phyloP scores from a whole-genome alignment of 169 alveolate genomes.

The Theileria annulata region DNA sequence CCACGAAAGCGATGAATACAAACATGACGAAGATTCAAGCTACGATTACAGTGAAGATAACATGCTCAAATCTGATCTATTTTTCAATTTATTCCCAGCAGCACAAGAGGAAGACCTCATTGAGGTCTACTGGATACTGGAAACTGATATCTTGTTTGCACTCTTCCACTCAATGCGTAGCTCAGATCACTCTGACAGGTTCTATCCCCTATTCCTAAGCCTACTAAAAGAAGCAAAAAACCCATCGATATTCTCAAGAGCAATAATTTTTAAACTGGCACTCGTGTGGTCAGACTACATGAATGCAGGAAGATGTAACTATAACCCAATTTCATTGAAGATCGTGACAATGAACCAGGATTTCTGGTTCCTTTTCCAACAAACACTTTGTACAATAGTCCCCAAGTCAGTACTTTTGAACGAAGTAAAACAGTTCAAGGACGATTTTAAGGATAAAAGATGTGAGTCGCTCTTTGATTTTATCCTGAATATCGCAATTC shows the following conservation, averaged over 20 bases:
- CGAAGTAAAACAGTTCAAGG: constrained; percentile 39
- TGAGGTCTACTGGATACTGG: constrained; percentile 44
- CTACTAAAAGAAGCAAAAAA: constrained; percentile 30
- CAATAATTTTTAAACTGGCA: constrained; percentile 51
- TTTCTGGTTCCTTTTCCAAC: constrained; percentile 56
- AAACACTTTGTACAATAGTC: constrained; percentile 33
- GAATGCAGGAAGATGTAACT: constrained; percentile 6
- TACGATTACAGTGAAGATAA: constrained; percentile 17
- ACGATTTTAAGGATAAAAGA: constrained; percentile 46
- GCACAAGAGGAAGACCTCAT: constrained; percentile 19
- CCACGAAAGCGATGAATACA: constrained; percentile 5
- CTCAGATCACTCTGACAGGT: constrained; percentile 20
- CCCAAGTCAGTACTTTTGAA: constrained; percentile 28
- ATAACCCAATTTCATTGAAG: constrained; percentile 30
- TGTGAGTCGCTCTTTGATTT: constrained; percentile 44
- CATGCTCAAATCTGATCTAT: constrained; percentile 16
- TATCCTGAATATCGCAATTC: constrained; percentile 40
- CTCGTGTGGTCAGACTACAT: constrained; percentile 54
- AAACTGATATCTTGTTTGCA: constrained; percentile 39
- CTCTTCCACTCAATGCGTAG: constrained; percentile 31
- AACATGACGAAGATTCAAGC: background rate
- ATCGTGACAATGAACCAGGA: constrained; percentile 45
- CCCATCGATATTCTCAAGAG: constrained; percentile 27
- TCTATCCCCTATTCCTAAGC: constrained; percentile 27
- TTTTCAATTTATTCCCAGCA: constrained; percentile 28